phyloP scores from a whole-genome alignment of 2,329 filamentous ascomycete genomes.

The Cladosporium sp. region DNA sequence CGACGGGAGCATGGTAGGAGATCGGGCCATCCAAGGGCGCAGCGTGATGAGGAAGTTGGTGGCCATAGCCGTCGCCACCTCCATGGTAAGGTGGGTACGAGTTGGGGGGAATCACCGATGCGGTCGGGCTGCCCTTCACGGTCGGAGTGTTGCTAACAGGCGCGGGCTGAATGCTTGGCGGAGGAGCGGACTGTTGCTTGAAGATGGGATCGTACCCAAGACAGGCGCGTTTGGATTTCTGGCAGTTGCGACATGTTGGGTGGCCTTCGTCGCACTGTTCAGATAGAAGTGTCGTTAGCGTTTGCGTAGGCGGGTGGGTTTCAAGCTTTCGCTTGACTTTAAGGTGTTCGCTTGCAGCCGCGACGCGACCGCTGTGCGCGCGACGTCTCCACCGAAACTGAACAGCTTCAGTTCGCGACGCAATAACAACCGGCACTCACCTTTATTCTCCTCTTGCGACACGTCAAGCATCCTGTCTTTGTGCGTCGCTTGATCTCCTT shows the following conservation, averaged over 20 bases:
- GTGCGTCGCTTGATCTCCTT: constrained; percentile 72
- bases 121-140: neutral
- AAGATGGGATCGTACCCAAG: constrained; percentile 83
- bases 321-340: constrained; percentile 10
- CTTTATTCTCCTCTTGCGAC: constrained; percentile 62
- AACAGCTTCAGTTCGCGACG: neutral
- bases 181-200: constrained; percentile 54
- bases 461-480: constrained; percentile 48
- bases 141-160: constrained; percentile 30
- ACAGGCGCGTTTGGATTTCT: constrained; percentile 82
- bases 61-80: constrained; percentile 14
- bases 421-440: constrained; percentile 38
- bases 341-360: constrained; percentile 12
- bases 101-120: constrained; percentile 2
- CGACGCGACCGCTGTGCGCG: constrained; percentile 8
- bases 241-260: constrained; percentile 84
- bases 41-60: neutral
- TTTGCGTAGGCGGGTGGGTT: neutral
- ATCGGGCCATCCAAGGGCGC: constrained; percentile 16
- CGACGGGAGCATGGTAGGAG: constrained; percentile 57
- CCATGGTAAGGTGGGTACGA: constrained; percentile 11
- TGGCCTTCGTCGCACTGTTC: constrained; percentile 89
- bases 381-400: neutral
- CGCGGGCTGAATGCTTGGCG: constrained; percentile 66
- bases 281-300: constrained; percentile 6